A percentile compares a stretch with the other conserved stretches of the same genome.
Conservation (phyloP, 257 asterid genomes). For the Schizonepeta tenuifolia region DNA sequence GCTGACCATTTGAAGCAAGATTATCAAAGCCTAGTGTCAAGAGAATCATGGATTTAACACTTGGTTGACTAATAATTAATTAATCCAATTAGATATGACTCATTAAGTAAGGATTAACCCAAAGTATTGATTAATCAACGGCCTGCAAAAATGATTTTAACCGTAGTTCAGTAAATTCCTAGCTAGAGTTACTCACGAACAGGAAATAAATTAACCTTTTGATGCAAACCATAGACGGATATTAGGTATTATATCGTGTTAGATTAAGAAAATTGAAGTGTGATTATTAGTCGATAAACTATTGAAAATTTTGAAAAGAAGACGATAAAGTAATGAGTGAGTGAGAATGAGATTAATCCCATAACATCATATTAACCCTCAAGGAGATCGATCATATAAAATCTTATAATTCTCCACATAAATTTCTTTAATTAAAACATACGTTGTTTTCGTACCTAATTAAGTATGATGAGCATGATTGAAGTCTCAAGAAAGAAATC, state of each 20-base stretch:
- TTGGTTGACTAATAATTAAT: not conserved
- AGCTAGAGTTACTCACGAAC: not conserved
- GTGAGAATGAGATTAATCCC: too few species aligned
- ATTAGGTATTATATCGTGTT: too few species aligned
- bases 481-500: not conserved
- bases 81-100: not conserved
- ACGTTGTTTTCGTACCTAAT: not conserved
- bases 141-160: not conserved
- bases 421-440: not conserved
- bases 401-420: not conserved
- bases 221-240: too few species aligned
- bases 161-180: too few species aligned
- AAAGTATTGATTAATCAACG: not conserved
- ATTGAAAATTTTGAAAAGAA: too few species aligned
- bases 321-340: too few species aligned
- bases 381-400: too few species aligned
- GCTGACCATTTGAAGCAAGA: conserved; percentile 9
- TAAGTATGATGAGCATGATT: not conserved
- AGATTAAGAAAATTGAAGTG: too few species aligned
- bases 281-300: too few species aligned
- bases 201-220: too few species aligned
- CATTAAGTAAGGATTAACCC: too few species aligned
- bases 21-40: not conserved
- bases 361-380: too few species aligned
- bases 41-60: conserved; percentile 23